Percentiles rank a stretch among this genome's conserved stretches.
Conservation (phyloP, 148 eudicot species). For the Fagopyrum homotropicum region DNA sequence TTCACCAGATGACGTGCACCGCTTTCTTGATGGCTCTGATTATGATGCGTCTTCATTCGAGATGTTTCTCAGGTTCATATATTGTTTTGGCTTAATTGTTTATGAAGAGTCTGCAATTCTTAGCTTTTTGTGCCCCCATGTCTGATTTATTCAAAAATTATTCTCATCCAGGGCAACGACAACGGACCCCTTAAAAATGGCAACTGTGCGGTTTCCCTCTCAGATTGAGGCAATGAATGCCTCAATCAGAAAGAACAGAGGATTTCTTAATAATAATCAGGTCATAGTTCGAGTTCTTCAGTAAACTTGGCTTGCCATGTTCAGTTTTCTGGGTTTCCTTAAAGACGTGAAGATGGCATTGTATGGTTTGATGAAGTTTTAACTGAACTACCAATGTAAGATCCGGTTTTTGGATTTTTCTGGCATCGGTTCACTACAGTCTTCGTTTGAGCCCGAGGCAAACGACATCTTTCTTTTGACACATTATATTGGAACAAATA, state of each 20-base stretch:
- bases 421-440: not conserved
- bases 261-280: constrained; percentile 46
- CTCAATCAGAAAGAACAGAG: constrained; percentile 45
- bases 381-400: not conserved
- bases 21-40: constrained; percentile 55
- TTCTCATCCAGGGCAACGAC: constrained; percentile 30
- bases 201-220: constrained; percentile 43
- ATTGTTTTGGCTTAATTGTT: not conserved
- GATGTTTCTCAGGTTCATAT: constrained; percentile 39
- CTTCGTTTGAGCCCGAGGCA: not conserved
- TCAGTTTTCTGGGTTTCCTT: too few species aligned
- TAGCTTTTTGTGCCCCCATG: not conserved
- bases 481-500: not conserved
- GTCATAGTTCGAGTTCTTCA: constrained; percentile 53
- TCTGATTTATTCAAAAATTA: not conserved
- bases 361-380: not conserved
- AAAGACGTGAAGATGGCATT: not conserved
- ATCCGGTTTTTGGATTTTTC: not conserved
- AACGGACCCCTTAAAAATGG: constrained; percentile 35
- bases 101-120: not conserved
- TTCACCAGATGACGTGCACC: constrained; percentile 47
- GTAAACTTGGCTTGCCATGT: constrained; percentile 16
- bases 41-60: constrained; percentile 45
- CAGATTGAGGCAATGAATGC: constrained; percentile 53
- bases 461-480: not conserved